Base-by-base conservation (phyloP, 805 yeast genomes). In the Candida argentea region DNA sequence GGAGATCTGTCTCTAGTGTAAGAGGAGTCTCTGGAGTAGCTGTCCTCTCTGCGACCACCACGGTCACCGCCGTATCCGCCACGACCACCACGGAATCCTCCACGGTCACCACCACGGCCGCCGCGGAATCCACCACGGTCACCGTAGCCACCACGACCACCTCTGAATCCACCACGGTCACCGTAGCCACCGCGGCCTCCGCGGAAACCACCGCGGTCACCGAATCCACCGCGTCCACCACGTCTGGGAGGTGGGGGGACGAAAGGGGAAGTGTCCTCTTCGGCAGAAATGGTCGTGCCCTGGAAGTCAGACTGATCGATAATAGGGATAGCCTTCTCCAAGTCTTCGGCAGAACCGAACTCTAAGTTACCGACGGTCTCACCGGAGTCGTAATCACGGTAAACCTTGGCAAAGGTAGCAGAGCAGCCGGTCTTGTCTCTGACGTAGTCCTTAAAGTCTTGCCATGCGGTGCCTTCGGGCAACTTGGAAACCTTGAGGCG, bases 381-480 rank as follows among this genome's bases (percentile, higher is more conserved):
- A 39, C 58, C 57, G 52, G 55, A 54, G 53, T 48, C 65, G 48
- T 48, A 68, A 57, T 55, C 67, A 53, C 63, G 65, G 61, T 45
- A 67, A 54, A 61, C 63, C 50, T 61, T 57, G 43, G 65, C 62
- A 40, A 77, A 80, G 19, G 78, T 71, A 33, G 85, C 81, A 34
- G 73, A 70, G 38, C 67, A 53, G 37, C 69, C 61, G 32, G 71
- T 73, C 56, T 73, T 79, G 36, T 80, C 86, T 52, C 94, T 71
- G 40, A 85, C 86, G 50, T 83, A 75, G 62, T 89, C 97, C 65
- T 86, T 82, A 50, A 82, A 69, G 46, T 80, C 89, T 66, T 82
- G 91, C 93, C 93, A 82, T 28, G 84, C 76, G 33, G 82, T 67
- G 37, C 76, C 76, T 42, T 76, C 80, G 43, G 87, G 87, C 46